Base-by-base conservation (phyloP, 2,329 filamentous ascomycete species). In the Apiospora kogelbergensis region DNA sequence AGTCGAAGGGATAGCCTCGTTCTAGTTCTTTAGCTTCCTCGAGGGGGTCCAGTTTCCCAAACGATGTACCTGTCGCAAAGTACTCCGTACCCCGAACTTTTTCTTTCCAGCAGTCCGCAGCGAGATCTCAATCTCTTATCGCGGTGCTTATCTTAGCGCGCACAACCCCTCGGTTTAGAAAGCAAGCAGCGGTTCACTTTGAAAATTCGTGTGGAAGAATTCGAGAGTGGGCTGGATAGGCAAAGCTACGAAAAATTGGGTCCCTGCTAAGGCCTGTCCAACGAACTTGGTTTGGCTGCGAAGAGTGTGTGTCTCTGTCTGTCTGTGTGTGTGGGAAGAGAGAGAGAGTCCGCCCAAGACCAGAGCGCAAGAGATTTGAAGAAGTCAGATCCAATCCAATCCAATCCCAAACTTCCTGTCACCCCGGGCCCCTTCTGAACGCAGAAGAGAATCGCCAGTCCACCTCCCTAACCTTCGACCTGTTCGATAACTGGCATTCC, bases 71-170 rank as follows among this genome's bases (percentile, higher is more conserved):
- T 57, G 15, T 24, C 26, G 30, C 5, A 15, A 57, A 33, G 48
- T 57, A 57, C 48, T n/a, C n/a, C n/a, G n/a, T 7, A 33, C 33
- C 48, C 48, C 26, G 26, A 57, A 57, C 48, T 57, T 57, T 57
- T 48, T 57, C 24, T 46, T 37, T 60, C 5, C 48, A 57, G 48
- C 48, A 57, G 26, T 26, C 2, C 2, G 37, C 37, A 40, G 37
- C 37, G 10, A 40, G 37, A 15, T 15, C 40, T 42, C 10, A 15
- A 20, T 60, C 53, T 60, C 30, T 60, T 60, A 60, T 60, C 53
- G 20, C 26, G 68, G 46, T 71, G 69, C 77, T 84, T 85, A 85
- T 85, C 84, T 84, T 85, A 85, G 84, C 82, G 84, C 84, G 82
- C 84, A 86, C 84, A 86, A 85, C 81, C 82, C 80, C 77, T 80